Evolutionary conservation across 768 basidiomycete species (phyloP).

Genomic region (Mycena kentingensis): DNA sequence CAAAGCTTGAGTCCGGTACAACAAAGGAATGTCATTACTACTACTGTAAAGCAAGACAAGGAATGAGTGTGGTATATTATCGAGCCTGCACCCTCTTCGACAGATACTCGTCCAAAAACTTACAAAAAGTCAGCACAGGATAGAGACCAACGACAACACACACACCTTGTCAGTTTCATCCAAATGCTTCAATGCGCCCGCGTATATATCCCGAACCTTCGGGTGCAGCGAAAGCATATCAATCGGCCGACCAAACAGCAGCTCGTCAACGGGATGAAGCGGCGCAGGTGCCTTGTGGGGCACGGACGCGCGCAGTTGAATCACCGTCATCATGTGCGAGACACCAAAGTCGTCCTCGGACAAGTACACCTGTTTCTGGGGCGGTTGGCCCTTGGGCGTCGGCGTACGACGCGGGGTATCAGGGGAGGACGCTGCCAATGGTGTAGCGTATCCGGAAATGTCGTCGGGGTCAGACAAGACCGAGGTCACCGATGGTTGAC

Average conservation of each 20-base stretch:
- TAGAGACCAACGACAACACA: background rate
- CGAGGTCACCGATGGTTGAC: constrained; percentile 75
- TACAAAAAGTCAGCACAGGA: background rate
- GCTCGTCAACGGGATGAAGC: constrained; percentile 67
- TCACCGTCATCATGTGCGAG: constrained; percentile 83
- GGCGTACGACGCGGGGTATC: constrained; percentile 29
- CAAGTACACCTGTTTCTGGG: constrained; percentile 51
- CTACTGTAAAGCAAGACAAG: too few relatives aligned
- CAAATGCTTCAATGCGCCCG: constrained; percentile 66
- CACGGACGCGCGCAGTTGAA: constrained; percentile 61
- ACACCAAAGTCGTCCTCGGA: constrained; percentile 88
- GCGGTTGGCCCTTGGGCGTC: constrained; percentile 35
- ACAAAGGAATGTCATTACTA: too few relatives aligned
- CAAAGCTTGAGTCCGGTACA: too few relatives aligned
- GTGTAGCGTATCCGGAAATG: constrained; percentile 54
- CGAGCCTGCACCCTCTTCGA: constrained; percentile 1
- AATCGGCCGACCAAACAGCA: constrained; percentile 69
- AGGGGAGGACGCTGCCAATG: constrained; percentile 29
- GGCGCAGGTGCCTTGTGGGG: constrained; percentile 35
- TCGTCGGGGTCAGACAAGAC: constrained; percentile 70
- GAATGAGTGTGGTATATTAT: too few relatives aligned
- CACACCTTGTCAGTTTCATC: constrained; percentile 80
- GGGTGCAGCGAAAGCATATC: constrained; percentile 71
- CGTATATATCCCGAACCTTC: constrained; percentile 69
- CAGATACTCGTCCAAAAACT: constrained; percentile 18